Conservation (phyloP, 2,329 filamentous ascomycete genomes). For the Aspergillus brunneoviolaceus region DNA sequence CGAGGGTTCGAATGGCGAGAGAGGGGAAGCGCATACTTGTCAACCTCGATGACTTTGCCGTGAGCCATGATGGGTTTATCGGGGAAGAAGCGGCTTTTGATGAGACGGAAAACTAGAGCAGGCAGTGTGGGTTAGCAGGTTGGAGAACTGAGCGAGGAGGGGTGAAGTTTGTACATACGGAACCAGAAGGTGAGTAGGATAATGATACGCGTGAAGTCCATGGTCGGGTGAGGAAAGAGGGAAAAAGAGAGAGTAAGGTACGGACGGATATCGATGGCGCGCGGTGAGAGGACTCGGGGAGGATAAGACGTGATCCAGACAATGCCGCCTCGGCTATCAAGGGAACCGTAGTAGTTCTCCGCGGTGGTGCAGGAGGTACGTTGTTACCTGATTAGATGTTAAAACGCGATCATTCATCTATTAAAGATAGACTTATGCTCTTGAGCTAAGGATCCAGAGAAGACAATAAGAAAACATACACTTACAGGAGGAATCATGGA, state of each 20-base stretch:
- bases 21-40: constrained; percentile 31
- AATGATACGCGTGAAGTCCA: neutral
- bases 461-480: neutral
- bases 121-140: no score
- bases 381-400: neutral
- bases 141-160: neutral
- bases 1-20: no score
- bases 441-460: no score
- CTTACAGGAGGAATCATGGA: neutral
- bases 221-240: neutral
- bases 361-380: neutral
- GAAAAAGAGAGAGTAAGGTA: neutral
- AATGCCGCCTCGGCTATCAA: neutral
- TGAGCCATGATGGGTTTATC: constrained; percentile 29
- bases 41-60: constrained; percentile 38
- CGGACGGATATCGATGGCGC: neutral
- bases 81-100: constrained; percentile 13
- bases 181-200: neutral
- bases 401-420: no score
- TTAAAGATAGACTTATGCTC: no score
- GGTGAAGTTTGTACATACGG: neutral
- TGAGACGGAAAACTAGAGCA: constrained; percentile 16
- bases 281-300: neutral
- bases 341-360: neutral
- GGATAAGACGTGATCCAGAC: neutral